These are phyloP conservation scores for Calocybe cyanea DNA, from an alignment of 768 basidiomycete species.

Conservation along the genomic window DNA sequence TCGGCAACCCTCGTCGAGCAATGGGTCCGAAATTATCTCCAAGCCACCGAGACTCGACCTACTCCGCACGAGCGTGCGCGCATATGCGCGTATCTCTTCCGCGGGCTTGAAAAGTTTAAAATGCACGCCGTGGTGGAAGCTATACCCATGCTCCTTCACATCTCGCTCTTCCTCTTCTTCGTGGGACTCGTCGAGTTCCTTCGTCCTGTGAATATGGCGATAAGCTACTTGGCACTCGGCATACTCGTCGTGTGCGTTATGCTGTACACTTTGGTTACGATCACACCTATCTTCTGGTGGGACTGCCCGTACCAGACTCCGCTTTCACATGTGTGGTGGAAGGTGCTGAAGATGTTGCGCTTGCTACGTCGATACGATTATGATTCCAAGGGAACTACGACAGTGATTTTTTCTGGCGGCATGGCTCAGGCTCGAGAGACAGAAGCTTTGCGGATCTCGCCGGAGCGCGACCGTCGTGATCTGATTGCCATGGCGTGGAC, in stretches of 20 bases:
- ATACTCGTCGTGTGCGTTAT: conserved; percentile 25
- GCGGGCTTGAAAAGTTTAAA: conserved; percentile 33
- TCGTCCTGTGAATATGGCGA: conserved; percentile 28
- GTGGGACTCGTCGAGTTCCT: conserved; percentile 44
- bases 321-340: conserved; percentile 29
- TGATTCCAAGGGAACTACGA: conserved; percentile 15
- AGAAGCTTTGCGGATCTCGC: conserved; percentile 30
- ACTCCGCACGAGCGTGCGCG: conserved; percentile 36
- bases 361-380: conserved; percentile 18
- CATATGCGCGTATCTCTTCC: conserved; percentile 36
- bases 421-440: conserved; percentile 30
- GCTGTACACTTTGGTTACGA: conserved; percentile 28
- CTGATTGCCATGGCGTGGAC: conserved; percentile 38
- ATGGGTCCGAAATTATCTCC: conserved; percentile 41
- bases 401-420: conserved; percentile 11
- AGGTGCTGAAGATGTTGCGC: conserved; percentile 21
- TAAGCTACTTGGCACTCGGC: conserved; percentile 28
- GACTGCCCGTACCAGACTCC: conserved; percentile 35
- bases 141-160: conserved; percentile 44
- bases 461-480: conserved; percentile 33
- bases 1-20: conserved; percentile 45
- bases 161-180: conserved; percentile 48
- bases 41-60: conserved; percentile 29
- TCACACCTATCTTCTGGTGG: conserved; percentile 28
- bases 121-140: conserved; percentile 35